These are phyloP conservation scores for Rhizodiscina lignyota DNA, from an alignment of 495 filamentous ascomycete species.

Conservation along the genomic window DNA sequence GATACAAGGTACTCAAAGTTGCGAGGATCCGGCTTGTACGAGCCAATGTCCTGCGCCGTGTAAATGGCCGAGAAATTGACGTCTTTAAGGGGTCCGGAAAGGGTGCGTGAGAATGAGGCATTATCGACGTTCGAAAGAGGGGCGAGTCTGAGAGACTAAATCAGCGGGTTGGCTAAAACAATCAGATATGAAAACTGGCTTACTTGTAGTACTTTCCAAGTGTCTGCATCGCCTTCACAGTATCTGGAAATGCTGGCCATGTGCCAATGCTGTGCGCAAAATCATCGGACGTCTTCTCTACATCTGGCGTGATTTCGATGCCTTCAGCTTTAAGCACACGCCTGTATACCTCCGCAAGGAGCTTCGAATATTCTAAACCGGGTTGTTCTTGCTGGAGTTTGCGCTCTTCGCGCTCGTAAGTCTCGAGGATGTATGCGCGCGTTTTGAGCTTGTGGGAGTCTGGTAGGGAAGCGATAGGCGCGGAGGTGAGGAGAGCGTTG, in stretches of 20 bases:
- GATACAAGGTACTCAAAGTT: conserved; percentile 54
- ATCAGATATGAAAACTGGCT: too few relatives aligned
- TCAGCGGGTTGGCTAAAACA: too few relatives aligned
- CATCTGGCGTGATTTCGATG: conserved; percentile 1
- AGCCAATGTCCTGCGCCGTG: conserved; percentile 59
- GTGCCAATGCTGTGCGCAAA: conserved; percentile 7
- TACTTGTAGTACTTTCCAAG: conserved; percentile 7
- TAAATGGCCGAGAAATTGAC: conserved; percentile 48
- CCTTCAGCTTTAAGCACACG: not conserved
- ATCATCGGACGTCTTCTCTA: conserved; percentile 2
- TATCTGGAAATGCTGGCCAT: conserved; percentile 14
- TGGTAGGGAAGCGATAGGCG: not conserved
- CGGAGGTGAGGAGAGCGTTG: conserved; percentile 14
- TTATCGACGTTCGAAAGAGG: conserved; percentile 60
- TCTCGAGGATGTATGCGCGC: conserved; percentile 2
- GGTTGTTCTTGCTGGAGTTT: not conserved
- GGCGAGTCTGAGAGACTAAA: conserved; percentile 46
- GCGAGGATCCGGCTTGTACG: conserved; percentile 50
- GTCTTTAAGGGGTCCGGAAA: conserved; percentile 30
- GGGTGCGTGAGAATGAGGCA: conserved; percentile 38
- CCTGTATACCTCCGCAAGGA: not conserved
- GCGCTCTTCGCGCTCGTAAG: not conserved
- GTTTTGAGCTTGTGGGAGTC: conserved; percentile 2
- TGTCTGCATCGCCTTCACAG: conserved; percentile 7
- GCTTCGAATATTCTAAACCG: not conserved